Percentiles rank a stretch among this genome's conserved stretches.
These are phyloP conservation scores for Ophiorrhiza pumila DNA, from an alignment of 257 asterid genomes.

Conservation along the genomic window DNA sequence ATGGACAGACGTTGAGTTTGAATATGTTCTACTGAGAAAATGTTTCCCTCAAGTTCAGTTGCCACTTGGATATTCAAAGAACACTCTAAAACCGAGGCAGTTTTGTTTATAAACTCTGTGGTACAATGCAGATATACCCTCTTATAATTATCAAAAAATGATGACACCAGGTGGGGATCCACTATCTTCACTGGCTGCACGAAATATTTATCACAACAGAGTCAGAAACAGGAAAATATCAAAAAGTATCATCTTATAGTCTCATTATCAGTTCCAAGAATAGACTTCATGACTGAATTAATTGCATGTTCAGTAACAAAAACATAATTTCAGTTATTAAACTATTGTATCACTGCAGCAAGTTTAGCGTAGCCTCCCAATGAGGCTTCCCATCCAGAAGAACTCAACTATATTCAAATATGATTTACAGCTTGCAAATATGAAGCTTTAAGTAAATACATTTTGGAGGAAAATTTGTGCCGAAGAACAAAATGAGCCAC, in stretches of 20 bases:
- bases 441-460: not conserved
- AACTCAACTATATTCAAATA: not conserved
- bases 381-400: not conserved
- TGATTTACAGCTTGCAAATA: not conserved
- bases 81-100: conserved; percentile 57
- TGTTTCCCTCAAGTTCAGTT: conserved; percentile 62
- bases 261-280: conserved; percentile 1
- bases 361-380: not conserved
- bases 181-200: conserved; percentile 96
- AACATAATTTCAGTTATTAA: not conserved
- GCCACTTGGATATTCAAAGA: conserved; percentile 84
- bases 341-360: not conserved
- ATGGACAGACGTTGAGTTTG: conserved; percentile 52
- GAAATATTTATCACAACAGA: conserved; percentile 22
- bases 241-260: not conserved
- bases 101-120: conserved; percentile 66
- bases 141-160: conserved; percentile 65
- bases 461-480: not conserved
- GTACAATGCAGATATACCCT: conserved; percentile 78
- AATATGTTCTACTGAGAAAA: conserved; percentile 65
- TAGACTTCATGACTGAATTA: not conserved
- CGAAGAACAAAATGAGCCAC: not conserved
- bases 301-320: not conserved
- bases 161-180: conserved; percentile 90
- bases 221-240: conserved; percentile 22